Conservation (phyloP, 2,329 filamentous ascomycete species). For the Sordariomycetes sp. region DNA sequence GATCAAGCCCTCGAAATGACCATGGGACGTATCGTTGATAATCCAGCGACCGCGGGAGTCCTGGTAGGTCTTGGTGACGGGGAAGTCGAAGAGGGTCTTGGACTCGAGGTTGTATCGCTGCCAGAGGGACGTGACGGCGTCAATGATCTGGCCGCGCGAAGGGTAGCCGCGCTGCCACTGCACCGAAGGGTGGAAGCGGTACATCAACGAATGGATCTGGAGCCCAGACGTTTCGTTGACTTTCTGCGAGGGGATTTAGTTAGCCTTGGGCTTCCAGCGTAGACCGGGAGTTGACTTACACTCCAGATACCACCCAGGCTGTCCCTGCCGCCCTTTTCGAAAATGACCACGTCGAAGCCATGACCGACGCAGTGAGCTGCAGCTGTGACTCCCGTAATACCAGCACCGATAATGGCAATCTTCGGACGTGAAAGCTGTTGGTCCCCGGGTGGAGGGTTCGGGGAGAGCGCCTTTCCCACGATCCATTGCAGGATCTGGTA, state of each 20-base stretch:
- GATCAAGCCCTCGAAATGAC: constrained; percentile 70
- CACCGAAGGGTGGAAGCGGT: constrained; percentile 76
- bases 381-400: constrained; percentile 66
- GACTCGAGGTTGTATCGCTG: constrained; percentile 62
- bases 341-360: constrained; percentile 74
- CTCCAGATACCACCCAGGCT: constrained; percentile 75
- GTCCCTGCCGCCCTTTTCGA: constrained; percentile 60
- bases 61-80: constrained; percentile 60
- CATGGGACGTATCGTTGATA: constrained; percentile 61
- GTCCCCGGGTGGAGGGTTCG: constrained; percentile 54
- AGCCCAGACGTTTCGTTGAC: constrained; percentile 77
- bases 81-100: constrained; percentile 63
- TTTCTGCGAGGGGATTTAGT: constrained; percentile 33
- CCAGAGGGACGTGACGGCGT: constrained; percentile 65
- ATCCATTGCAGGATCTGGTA: constrained; percentile 60
- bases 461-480: constrained; percentile 56
- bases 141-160: constrained; percentile 63
- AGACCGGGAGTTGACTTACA: constrained; percentile 39
- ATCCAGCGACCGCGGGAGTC: constrained; percentile 65
- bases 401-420: constrained; percentile 61
- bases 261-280: not conserved
- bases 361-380: constrained; percentile 78
- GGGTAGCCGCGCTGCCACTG: constrained; percentile 71
- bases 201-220: constrained; percentile 82
- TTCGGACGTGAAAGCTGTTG: constrained; percentile 50